Evolutionary conservation across 441 rosid species (phyloP).

Genomic region (Populus hybrid): DNA sequence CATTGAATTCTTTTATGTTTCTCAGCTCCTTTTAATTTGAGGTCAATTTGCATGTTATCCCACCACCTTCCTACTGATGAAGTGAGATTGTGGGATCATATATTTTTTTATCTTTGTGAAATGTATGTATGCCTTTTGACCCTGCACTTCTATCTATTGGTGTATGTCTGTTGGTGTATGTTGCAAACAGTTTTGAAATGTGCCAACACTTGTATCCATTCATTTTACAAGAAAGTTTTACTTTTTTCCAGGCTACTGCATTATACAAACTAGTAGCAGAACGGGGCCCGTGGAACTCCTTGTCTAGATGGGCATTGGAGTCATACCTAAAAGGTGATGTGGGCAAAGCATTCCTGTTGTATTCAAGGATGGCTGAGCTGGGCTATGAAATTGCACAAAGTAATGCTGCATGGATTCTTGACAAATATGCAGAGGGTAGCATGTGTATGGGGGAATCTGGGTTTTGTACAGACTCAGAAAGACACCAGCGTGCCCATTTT

Average conservation of each 20-base stretch:
- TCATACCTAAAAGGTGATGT: slow-evolving; percentile 92
- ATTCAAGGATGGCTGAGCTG: slow-evolving; percentile 95
- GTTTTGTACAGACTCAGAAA: slow-evolving; percentile 79
- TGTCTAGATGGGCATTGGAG: slow-evolving; percentile 98
- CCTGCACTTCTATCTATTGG: background rate
- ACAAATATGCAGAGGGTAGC: slow-evolving; percentile 87
- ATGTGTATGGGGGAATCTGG: slow-evolving; percentile 97
- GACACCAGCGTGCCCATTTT: slow-evolving; percentile 90
- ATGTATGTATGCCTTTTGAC: background rate
- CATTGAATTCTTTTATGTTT: background rate
- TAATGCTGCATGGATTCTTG: slow-evolving; percentile 99
- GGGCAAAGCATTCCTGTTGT: slow-evolving; percentile 82
- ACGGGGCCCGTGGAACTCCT: slow-evolving; percentile 97
- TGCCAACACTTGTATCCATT: background rate
- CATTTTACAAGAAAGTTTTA: background rate
- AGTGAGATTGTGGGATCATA: background rate
- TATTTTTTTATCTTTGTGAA: background rate
- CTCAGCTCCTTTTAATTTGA: background rate
- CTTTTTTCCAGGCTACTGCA: slow-evolving; percentile 74
- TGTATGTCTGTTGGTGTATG: too few species aligned
- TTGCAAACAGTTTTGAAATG: background rate
- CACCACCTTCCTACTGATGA: background rate
- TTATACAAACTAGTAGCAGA: slow-evolving; percentile 95
- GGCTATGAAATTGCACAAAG: slow-evolving; percentile 98
- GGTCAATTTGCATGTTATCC: background rate